Base-by-base conservation (phyloP, 345 rosid genomes). In the Salix exigua region DNA sequence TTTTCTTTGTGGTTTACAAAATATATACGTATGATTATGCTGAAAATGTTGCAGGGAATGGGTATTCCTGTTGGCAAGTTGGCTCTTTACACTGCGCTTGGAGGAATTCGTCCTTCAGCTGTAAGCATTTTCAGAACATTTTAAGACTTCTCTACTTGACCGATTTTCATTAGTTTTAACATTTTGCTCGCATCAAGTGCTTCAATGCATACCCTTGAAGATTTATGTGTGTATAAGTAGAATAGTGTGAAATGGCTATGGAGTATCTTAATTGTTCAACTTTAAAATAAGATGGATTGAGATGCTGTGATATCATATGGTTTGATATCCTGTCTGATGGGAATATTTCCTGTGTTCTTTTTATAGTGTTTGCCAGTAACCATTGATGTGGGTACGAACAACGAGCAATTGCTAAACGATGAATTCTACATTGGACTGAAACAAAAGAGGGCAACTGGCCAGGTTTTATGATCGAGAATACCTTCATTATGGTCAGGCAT, bases 1-100 rank as follows among this genome's bases (percentile, higher is more conserved):
- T 71, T 71, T 51, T 11, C 14, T 40, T 3, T 6, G 21, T 53
- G 28, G 8, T n/a, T 0, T 38, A 42, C 21, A 26, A 28, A 5
- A 50, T 71, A 33, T 33, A 33, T 44, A 21, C 40, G 35, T 11
- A 13, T 72, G 21, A 60, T 66, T 31, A 53, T 6, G 44, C 40
- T 72, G 61, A 65, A 38, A 72, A 38, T 72, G 67, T 28, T 72
- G 66, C 84, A 94, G 97, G 97, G 98, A 21, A 93, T 93, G 97
- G 98, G 98, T 46, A 93, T 93, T 77, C 97, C 98, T 58, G 98
- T 91, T 40, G 94, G 98, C 60, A 92, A 92, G 81, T 78, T 94
- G 82, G 79, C 96, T 21, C 85, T 94, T 70, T 94, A 92, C 84
- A 86, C 97, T 25, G 97, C 98, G 42, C 97, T 93, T 60, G 98